Evolutionary conservation across 768 basidiomycete genomes (phyloP), one percentile per base, ranked within the genome.

Genomic region (Pleurotus citrinopileatus): DNA sequence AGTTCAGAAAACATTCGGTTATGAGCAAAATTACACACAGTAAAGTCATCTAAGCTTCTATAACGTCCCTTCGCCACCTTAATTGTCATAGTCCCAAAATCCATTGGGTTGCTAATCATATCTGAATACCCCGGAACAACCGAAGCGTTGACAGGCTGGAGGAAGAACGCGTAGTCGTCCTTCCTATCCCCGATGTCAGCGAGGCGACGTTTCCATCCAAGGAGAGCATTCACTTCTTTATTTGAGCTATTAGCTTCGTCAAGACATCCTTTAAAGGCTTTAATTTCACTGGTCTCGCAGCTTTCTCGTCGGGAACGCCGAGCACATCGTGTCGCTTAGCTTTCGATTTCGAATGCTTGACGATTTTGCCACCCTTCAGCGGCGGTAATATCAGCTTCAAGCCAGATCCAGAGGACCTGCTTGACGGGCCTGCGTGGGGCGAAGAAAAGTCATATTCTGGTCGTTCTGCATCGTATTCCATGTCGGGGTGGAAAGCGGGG

Each of bases 41-140:
- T 74, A 64, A 92, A 92, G 38, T 92, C 89, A 54, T 91, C 89
- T 44, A 92, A 67, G 2, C 87, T 87, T 17, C 86, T 79, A 67
- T 96, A 96, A 57, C 80, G 83, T 4, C 89, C 88, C 62, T 72
- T 80, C 55, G 78, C 78, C 42, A 94, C 87, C 69, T 94, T 96
- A 52, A 74, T 73, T 17, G 84, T 70, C 74, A 98, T 89, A 0
- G 94, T 94, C 0, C 90, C 89, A 53, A 98, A 75, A 63, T 98
- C 94, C 94, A 98, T 98, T 5, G 95, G 94, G 17, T 77, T 75
- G 61, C 88, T 86, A 47, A 98, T 82, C 44, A 85, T 71, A 73
- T 87, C 83, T 10, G 72, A 54, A 59, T 87, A 87, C 1, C 83
- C 83, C 9, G 83, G 77, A 0, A 89, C 83, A 58, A 80, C 75